A percentile compares a stretch with the other conserved stretches of the same genome.
phyloP scores from a whole-genome alignment of 148 eudicot genomes.

The Rhododendron williamsianum region DNA sequence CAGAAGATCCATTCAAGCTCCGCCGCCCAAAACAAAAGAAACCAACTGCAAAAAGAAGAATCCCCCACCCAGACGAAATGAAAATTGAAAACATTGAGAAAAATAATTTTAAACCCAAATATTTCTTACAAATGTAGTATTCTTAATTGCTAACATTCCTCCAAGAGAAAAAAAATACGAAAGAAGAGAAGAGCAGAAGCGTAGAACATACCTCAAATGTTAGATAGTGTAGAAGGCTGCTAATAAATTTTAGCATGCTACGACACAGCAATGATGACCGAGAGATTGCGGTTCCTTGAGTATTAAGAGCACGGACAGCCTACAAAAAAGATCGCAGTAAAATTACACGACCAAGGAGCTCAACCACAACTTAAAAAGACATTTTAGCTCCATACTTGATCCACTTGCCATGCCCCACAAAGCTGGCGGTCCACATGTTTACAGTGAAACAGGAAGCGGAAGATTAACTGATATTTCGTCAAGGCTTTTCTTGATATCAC shows the following conservation, averaged over 20 bases:
- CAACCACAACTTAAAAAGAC: slow-evolving; percentile 2
- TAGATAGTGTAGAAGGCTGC: slow-evolving; percentile 85
- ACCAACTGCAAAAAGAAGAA: neutral
- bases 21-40: neutral
- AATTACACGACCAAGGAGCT: neutral
- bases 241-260: slow-evolving; percentile 88
- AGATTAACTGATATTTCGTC: slow-evolving; percentile 92
- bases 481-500: slow-evolving; percentile 89
- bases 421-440: slow-evolving; percentile 94
- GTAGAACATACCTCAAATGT: slow-evolving; percentile 76
- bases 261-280: slow-evolving; percentile 92
- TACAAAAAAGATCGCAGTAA: slow-evolving; percentile 28
- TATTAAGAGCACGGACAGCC: slow-evolving; percentile 78
- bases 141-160: neutral
- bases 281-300: slow-evolving; percentile 73
- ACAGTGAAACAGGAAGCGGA: slow-evolving; percentile 90
- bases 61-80: neutral
- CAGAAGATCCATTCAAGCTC: neutral
- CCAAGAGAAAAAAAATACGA: neutral
- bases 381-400: slow-evolving; percentile 58
- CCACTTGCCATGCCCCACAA: slow-evolving; percentile 96
- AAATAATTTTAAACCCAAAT: neutral
- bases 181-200: neutral
- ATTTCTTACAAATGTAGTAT: neutral
- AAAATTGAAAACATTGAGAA: neutral